Evolutionary conservation across 805 yeast genomes (phyloP).

Genomic region (Starmera caribaea): DNA sequence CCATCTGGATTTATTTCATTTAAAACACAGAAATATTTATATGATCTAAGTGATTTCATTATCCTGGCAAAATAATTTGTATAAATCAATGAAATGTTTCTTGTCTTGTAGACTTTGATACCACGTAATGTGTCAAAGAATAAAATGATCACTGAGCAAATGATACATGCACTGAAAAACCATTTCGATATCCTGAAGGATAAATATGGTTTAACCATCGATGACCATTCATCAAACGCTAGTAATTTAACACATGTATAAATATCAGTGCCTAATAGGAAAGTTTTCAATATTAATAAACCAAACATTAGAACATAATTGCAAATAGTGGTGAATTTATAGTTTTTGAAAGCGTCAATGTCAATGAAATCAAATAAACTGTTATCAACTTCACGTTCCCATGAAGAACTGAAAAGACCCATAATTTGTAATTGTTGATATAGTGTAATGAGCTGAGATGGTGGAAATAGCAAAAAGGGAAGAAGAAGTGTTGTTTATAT

Average conservation of each 20-base stretch:
- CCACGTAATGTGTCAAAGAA: constrained; percentile 53
- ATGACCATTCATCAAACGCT: constrained; percentile 64
- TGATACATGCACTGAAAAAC: constrained; percentile 76
- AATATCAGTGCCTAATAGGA: constrained; percentile 58
- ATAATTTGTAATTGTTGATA: constrained; percentile 1
- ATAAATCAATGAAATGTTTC: constrained; percentile 61
- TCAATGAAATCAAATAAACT: constrained; percentile 41
- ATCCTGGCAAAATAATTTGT: constrained; percentile 55
- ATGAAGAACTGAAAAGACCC: constrained; percentile 20
- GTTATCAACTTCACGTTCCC: constrained; percentile 25
- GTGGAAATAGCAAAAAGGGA: too few relatives aligned
- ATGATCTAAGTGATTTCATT: constrained; percentile 46
- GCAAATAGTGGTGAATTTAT: constrained; percentile 31
- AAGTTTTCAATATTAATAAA: constrained; percentile 33
- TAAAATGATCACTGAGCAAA: constrained; percentile 52
- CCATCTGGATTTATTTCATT: constrained; percentile 58
- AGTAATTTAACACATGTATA: constrained; percentile 70
- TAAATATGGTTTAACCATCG: constrained; percentile 37
- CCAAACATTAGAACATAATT: constrained; percentile 31
- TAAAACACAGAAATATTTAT: constrained; percentile 64
- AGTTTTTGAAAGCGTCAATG: constrained; percentile 36
- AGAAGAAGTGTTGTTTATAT: too few relatives aligned
- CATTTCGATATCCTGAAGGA: constrained; percentile 48
- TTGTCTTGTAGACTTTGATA: constrained; percentile 43
- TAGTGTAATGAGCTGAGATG: too few relatives aligned